phyloP scores from a whole-genome alignment of 2,329 filamentous ascomycete genomes.

The Cladophialophora bantiana region DNA sequence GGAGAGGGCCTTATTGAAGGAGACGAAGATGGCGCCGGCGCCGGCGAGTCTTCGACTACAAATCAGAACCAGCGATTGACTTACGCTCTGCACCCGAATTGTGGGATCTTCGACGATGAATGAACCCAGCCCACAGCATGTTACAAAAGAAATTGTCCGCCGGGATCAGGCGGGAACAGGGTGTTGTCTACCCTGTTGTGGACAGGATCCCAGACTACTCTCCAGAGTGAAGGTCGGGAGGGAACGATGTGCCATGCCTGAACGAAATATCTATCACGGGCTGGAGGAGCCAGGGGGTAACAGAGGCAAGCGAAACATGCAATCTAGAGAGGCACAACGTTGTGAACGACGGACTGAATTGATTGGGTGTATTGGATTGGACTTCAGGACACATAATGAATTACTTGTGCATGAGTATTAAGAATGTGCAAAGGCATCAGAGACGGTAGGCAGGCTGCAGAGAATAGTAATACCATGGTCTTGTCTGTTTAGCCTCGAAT shows the following conservation, averaged over 20 bases:
- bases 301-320: background rate
- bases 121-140: slow-evolving; percentile 19
- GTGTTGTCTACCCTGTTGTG: background rate
- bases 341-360: background rate
- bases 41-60: slow-evolving; percentile 39
- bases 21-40: slow-evolving; percentile 57
- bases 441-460: background rate
- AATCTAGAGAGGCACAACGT: background rate
- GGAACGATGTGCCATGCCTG: background rate
- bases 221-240: background rate
- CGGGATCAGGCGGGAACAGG: background rate
- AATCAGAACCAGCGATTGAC: slow-evolving; percentile 60
- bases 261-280: background rate
- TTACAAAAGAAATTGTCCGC: background rate
- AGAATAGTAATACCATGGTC: background rate
- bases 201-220: background rate
- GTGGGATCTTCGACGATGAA: slow-evolving; percentile 69
- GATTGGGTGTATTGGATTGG: background rate
- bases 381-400: background rate
- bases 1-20: slow-evolving; percentile 90
- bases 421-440: background rate
- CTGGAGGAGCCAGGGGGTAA: background rate
- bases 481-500: background rate
- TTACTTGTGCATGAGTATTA: background rate
- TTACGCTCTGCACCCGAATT: slow-evolving; percentile 95